A percentile compares a stretch with the other conserved stretches of the same genome.
Evolutionary conservation across 768 basidiomycete species (phyloP).

Genomic region (Agaricus blazei): DNA sequence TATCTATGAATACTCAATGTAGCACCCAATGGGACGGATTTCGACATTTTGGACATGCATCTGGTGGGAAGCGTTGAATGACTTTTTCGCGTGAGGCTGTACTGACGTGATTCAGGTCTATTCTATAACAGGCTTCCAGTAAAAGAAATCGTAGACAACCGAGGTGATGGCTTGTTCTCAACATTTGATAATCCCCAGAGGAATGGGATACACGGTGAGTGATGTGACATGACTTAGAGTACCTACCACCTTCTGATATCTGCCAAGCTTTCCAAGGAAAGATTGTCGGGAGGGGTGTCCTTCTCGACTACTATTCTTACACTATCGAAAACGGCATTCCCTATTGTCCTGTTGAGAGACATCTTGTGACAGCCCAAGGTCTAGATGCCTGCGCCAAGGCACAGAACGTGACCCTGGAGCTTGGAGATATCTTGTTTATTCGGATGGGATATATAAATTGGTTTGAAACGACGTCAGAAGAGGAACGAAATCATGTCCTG

Average conservation of each 20-base stretch:
- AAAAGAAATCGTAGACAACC: constrained; percentile 16
- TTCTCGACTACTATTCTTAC: constrained; percentile 19
- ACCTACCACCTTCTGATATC: neutral
- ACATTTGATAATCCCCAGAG: constrained; percentile 16
- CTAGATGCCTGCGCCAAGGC: constrained; percentile 17
- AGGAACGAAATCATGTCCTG: constrained; percentile 8
- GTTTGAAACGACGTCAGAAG: constrained; percentile 18
- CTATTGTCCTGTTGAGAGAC: constrained; percentile 13
- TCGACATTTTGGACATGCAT: constrained; percentile 2
- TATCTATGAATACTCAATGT: constrained; percentile 18
- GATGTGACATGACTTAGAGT: neutral
- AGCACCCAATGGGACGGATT: constrained; percentile 24
- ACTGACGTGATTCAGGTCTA: constrained; percentile 9
- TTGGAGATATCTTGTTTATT: constrained; percentile 20
- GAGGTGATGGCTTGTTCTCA: constrained; percentile 4
- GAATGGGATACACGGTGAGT: constrained; percentile 21
- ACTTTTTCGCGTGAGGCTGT: neutral
- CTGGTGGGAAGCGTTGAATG: neutral
- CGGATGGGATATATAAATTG: constrained; percentile 19
- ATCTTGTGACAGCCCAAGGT: constrained; percentile 16
- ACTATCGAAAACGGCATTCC: constrained; percentile 14
- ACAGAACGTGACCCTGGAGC: constrained; percentile 16
- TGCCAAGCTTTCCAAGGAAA: constrained; percentile 19
- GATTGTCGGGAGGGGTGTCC: constrained; percentile 20
- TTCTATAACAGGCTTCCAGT: constrained; percentile 18